Evolutionary conservation across 441 rosid genomes (phyloP).

Genomic region (Aleurites moluccanus): DNA sequence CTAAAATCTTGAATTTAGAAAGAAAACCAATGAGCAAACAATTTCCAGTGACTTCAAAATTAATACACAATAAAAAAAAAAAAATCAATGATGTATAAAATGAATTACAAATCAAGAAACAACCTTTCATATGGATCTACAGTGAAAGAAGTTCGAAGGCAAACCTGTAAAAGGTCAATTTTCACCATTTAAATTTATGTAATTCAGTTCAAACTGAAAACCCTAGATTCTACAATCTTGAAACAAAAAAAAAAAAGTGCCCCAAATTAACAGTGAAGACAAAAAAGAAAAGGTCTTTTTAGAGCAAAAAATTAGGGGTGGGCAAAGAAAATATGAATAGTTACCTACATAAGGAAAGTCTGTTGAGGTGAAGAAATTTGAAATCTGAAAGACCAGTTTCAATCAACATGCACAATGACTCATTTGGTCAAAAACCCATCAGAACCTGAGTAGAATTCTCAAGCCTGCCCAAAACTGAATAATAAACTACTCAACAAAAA

Average conservation of each 20-base stretch:
- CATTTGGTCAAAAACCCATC: conserved; percentile 34
- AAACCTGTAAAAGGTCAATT: conserved; percentile 27
- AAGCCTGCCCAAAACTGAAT: conserved; percentile 13
- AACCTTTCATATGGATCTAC: conserved; percentile 35
- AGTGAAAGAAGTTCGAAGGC: conserved; percentile 18
- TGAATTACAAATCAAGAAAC: conserved; percentile 26
- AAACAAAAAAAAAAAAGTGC: not conserved
- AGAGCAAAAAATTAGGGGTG: not conserved
- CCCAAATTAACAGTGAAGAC: not conserved
- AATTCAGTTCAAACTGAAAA: conserved; percentile 30
- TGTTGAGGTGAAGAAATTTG: conserved; percentile 23
- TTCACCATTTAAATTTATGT: conserved; percentile 20
- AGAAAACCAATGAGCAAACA: not conserved
- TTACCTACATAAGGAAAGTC: conserved; percentile 31
- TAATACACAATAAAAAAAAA: conserved; percentile 12
- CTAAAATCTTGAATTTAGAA: not conserved
- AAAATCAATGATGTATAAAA: conserved; percentile 1
- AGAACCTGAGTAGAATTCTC: conserved; percentile 27
- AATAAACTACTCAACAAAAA: not conserved
- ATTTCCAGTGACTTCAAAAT: conserved; percentile 18
- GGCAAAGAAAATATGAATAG: not conserved
- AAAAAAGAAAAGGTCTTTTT: not conserved
- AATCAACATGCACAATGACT: conserved; percentile 36
- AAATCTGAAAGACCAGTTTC: conserved; percentile 35
- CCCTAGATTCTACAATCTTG: conserved; percentile 34